Percentiles rank a stretch among this genome's conserved stretches.
Evolutionary conservation across 345 rosid genomes (phyloP).

Genomic region (Xanthoceras sorbifolium): DNA sequence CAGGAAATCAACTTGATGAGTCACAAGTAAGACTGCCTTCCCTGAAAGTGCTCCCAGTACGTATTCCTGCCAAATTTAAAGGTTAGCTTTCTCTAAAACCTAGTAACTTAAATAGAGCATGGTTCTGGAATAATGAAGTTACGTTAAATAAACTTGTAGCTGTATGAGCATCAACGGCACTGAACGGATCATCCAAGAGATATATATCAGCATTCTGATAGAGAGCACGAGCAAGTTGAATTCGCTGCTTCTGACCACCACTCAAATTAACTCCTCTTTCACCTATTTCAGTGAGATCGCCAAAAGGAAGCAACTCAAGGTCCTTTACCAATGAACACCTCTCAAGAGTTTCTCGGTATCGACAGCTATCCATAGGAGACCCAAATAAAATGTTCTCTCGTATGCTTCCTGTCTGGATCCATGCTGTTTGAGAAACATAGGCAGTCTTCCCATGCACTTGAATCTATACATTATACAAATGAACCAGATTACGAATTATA

Average conservation of each 20-base stretch:
- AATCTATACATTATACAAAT: slow-evolving; percentile 43
- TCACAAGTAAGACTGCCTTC: slow-evolving; percentile 82
- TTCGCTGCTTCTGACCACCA: slow-evolving; percentile 96
- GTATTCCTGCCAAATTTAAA: slow-evolving; percentile 63
- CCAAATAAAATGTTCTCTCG: slow-evolving; percentile 86
- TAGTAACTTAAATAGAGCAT: background rate
- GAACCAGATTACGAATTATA: background rate
- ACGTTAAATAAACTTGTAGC: slow-evolving; percentile 90
- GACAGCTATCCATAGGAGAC: slow-evolving; percentile 59
- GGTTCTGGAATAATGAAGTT: slow-evolving; percentile 15
- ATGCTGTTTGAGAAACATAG: slow-evolving; percentile 91
- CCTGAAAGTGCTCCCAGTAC: slow-evolving; percentile 70
- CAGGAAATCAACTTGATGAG: slow-evolving; percentile 97
- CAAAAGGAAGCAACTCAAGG: slow-evolving; percentile 84
- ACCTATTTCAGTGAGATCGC: slow-evolving; percentile 94
- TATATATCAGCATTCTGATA: slow-evolving; percentile 92
- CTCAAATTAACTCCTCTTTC: slow-evolving; percentile 98
- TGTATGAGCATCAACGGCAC: slow-evolving; percentile 96
- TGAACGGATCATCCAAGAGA: slow-evolving; percentile 93
- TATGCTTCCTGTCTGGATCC: slow-evolving; percentile 94
- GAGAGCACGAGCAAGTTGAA: slow-evolving; percentile 97
- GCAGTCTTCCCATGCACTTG: slow-evolving; percentile 77
- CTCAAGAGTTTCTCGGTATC: slow-evolving; percentile 76
- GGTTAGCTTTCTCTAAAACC: slow-evolving; percentile 28
- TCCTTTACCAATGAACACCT: slow-evolving; percentile 83